A percentile compares a stretch with the other conserved stretches of the same genome.
phyloP scores from a whole-genome alignment of 441 rosid species.

The Croton laevigatus region DNA sequence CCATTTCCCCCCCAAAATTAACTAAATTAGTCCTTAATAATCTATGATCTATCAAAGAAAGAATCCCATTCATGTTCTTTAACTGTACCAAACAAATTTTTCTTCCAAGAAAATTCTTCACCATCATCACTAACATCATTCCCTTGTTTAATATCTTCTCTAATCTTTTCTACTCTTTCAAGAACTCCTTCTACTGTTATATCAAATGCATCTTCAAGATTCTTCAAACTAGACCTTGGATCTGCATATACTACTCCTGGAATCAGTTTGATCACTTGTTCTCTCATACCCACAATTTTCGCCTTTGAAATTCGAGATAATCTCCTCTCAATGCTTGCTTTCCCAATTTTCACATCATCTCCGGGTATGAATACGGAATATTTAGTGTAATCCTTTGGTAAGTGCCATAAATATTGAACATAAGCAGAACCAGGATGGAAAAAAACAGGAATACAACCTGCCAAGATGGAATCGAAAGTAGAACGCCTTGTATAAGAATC shows the following conservation, averaged over 20 bases:
- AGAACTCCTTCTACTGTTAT: constrained; percentile 59
- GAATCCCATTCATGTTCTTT: constrained; percentile 59
- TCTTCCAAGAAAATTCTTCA: constrained; percentile 60
- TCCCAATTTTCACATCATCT: constrained; percentile 43
- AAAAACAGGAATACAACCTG: constrained; percentile 91
- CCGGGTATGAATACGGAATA: constrained; percentile 69
- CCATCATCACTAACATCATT: constrained; percentile 33
- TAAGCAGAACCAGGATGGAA: constrained; percentile 91
- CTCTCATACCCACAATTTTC: constrained; percentile 51
- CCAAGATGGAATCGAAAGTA: constrained; percentile 72
- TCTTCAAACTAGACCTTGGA: constrained; percentile 44
- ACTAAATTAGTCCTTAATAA: not conserved
- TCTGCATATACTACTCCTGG: constrained; percentile 65
- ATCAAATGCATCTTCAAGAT: constrained; percentile 76
- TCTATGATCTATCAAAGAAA: constrained; percentile 32
- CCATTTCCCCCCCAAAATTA: not conserved
- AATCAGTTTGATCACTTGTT: constrained; percentile 55
- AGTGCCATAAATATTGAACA: constrained; percentile 78
- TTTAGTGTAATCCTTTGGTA: constrained; percentile 52
- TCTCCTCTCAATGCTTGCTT: constrained; percentile 46
- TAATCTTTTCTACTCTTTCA: constrained; percentile 42
- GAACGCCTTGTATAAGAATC: constrained; percentile 82
- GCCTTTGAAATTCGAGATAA: constrained; percentile 40
- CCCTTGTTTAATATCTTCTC: constrained; percentile 39
- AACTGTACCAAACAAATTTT: constrained; percentile 48